phyloP scores from a whole-genome alignment of 345 rosid genomes.

The Durio zibethinus region DNA sequence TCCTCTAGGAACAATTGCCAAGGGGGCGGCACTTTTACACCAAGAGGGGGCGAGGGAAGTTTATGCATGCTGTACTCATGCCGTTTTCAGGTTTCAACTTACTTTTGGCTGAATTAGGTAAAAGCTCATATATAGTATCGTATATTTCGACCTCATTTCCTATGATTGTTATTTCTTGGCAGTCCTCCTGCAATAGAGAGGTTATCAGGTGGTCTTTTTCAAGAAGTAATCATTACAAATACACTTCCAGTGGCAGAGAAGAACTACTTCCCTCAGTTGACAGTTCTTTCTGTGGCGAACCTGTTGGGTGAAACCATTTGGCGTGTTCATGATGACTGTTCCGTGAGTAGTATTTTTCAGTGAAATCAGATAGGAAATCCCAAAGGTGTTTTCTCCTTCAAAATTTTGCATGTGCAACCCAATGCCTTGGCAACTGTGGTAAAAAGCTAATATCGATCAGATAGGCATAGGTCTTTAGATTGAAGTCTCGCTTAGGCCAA shows the following conservation, averaged over 20 bases:
- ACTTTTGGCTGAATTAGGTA: neutral
- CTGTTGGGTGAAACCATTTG: slow-evolving; percentile 80
- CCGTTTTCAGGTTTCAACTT: slow-evolving; percentile 78
- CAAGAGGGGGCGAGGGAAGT: slow-evolving; percentile 98
- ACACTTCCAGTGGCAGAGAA: slow-evolving; percentile 65
- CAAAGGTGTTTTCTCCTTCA: slow-evolving; percentile 1
- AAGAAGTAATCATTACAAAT: slow-evolving; percentile 78
- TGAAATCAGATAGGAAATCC: slow-evolving; percentile 20
- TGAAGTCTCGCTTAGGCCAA: neutral
- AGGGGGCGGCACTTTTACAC: slow-evolving; percentile 94
- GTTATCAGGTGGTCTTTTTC: slow-evolving; percentile 72
- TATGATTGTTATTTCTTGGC: neutral
- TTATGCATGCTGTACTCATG: slow-evolving; percentile 94
- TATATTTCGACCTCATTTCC: neutral
- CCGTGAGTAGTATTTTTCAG: slow-evolving; percentile 67
- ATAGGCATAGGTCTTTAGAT: slow-evolving; percentile 9
- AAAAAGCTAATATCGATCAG: neutral
- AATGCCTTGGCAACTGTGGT: neutral
- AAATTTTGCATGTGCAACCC: neutral
- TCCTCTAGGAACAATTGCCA: slow-evolving; percentile 70
- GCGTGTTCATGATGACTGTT: slow-evolving; percentile 87
- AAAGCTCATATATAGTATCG: neutral
- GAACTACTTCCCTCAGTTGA: slow-evolving; percentile 77
- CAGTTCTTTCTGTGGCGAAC: slow-evolving; percentile 75
- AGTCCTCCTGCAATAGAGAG: slow-evolving; percentile 84